phyloP scores from a whole-genome alignment of 495 filamentous ascomycete genomes.

The Xylaria flabelliformis region DNA sequence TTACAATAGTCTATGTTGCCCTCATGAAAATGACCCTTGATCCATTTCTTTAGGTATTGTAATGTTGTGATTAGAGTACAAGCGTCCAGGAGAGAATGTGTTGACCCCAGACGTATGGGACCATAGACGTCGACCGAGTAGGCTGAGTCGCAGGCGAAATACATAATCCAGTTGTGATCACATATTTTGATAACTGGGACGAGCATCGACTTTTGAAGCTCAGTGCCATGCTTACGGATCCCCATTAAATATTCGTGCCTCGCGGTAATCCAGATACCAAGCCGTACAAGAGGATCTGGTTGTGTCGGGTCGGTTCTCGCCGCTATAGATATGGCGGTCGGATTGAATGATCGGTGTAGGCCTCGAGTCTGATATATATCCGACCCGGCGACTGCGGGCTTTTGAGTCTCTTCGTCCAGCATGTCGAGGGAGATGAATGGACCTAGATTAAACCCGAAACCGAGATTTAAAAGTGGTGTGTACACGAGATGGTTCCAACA shows the following conservation, averaged over 20 bases:
- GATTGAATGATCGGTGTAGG: not conserved
- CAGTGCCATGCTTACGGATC: not conserved
- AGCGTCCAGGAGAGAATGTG: not conserved
- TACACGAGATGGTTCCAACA: not conserved
- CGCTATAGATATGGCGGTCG: not conserved
- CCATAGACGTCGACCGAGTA: not conserved
- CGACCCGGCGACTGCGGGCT: not conserved
- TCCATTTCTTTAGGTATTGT: not conserved
- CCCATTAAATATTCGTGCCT: not conserved
- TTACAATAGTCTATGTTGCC: not conserved
- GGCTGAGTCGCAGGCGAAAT: not conserved
- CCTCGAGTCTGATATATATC: not conserved
- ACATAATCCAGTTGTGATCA: not conserved
- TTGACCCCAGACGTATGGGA: not conserved
- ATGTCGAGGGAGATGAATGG: too few species aligned
- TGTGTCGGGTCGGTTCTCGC: not conserved
- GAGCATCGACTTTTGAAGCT: not conserved
- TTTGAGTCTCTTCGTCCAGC: not conserved
- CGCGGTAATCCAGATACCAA: not conserved
- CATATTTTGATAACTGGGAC: not conserved
- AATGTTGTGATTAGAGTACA: not conserved
- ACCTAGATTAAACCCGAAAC: not conserved
- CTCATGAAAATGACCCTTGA: not conserved
- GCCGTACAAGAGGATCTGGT: not conserved
- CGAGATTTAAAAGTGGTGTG: not conserved